Conservation (phyloP, 2,329 filamentous ascomycete species). For the Monosporascus sp. region DNA sequence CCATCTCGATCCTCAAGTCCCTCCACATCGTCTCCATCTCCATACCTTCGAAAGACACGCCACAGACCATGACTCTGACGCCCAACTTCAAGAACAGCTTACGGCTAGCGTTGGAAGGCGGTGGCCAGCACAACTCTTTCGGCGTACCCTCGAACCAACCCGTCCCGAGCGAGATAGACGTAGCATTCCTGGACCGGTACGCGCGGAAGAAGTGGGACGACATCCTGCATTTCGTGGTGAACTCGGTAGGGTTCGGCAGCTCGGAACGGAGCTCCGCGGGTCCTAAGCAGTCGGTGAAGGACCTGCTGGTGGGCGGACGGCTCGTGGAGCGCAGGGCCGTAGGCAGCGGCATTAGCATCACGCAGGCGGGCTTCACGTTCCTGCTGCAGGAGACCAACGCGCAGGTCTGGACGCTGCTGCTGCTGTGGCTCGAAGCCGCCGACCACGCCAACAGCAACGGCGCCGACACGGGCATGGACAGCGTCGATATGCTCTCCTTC, state of each 20-base stretch:
- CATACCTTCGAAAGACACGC: slow-evolving; percentile 52
- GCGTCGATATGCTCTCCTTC: slow-evolving; percentile 91
- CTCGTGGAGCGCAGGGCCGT: slow-evolving; percentile 60
- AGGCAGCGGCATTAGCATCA: slow-evolving; percentile 62
- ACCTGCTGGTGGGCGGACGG: slow-evolving; percentile 72
- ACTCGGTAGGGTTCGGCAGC: slow-evolving; percentile 55
- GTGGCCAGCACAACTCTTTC: slow-evolving; percentile 81
- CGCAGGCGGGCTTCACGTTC: slow-evolving; percentile 89
- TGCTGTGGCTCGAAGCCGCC: slow-evolving; percentile 86
- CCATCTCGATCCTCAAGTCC: slow-evolving; percentile 72
- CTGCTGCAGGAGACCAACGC: slow-evolving; percentile 92
- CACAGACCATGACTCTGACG: slow-evolving; percentile 70
- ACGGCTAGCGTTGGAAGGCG: slow-evolving; percentile 80
- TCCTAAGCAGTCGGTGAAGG: slow-evolving; percentile 75
- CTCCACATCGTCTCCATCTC: slow-evolving; percentile 80
- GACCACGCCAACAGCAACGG: slow-evolving; percentile 41
- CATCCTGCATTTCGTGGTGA: slow-evolving; percentile 92
- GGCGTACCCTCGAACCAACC: slow-evolving; percentile 72
- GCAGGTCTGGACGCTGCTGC: slow-evolving; percentile 91
- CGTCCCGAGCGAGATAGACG: slow-evolving; percentile 57
- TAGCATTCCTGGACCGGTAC: slow-evolving; percentile 75
- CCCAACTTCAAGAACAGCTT: slow-evolving; percentile 79
- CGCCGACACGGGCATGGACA: slow-evolving; percentile 53
- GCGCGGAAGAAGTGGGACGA: slow-evolving; percentile 90
- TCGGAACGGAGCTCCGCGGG: slow-evolving; percentile 33